Evolutionary conservation across 306 rosid genomes (phyloP).

Genomic region (Calophaca sinica): DNA sequence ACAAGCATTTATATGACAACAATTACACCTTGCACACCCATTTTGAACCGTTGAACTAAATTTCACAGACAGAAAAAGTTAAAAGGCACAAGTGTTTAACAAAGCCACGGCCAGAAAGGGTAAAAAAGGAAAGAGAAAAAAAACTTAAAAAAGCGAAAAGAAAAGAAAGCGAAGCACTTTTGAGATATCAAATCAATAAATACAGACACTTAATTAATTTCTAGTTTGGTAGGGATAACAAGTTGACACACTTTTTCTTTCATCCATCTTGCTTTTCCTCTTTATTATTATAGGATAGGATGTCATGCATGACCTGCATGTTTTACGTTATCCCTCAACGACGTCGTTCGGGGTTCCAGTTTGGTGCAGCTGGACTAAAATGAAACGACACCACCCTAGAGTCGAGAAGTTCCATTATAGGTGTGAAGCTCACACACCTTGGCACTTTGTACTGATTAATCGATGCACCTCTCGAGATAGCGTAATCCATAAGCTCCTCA

Average conservation of each 20-base stretch:
- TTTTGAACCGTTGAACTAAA: conserved; percentile 44
- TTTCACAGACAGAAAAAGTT: conserved; percentile 50
- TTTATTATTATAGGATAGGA: background rate
- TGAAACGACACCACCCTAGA: conserved; percentile 77
- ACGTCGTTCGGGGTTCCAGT: conserved; percentile 84
- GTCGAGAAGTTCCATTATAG: conserved; percentile 84
- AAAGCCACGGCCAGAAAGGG: conserved; percentile 37
- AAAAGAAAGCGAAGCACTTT: conserved; percentile 36
- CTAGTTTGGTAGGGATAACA: conserved; percentile 17
- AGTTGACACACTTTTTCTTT: background rate
- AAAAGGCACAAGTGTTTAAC: conserved; percentile 19
- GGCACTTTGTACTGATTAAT: conserved; percentile 95
- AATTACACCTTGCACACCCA: conserved; percentile 50
- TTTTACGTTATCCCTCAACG: conserved; percentile 41
- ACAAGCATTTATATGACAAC: conserved; percentile 41
- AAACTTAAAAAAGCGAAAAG: background rate
- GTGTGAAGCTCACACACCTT: conserved; percentile 83
- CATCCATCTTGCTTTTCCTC: background rate
- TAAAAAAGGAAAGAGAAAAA: background rate
- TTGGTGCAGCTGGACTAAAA: conserved; percentile 82
- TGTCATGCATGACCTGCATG: conserved; percentile 40
- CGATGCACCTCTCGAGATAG: conserved; percentile 90
- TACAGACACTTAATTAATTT: conserved; percentile 18
- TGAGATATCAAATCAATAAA: conserved; percentile 37
- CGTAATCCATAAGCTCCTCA: conserved; percentile 95